phyloP scores from a whole-genome alignment of 2,329 filamentous ascomycete species.

The Colletotrichum sp. region DNA sequence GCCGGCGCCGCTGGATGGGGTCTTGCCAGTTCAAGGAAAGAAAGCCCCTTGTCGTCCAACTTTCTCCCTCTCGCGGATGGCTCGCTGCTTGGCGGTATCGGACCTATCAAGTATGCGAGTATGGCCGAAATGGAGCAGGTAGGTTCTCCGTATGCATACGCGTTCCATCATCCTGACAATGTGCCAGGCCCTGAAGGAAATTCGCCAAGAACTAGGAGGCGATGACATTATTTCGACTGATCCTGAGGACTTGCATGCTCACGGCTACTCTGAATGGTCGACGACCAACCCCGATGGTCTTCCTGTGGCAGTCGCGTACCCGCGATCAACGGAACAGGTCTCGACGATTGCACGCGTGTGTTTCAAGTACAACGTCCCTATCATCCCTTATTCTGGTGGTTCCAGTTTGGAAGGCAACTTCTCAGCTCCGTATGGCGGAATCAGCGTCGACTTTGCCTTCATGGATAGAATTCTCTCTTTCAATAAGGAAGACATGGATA shows the following conservation, averaged over 20 bases:
- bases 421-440: conserved; percentile 82
- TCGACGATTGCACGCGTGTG: conserved; percentile 70
- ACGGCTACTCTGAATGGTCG: conserved; percentile 74
- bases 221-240: conserved; percentile 68
- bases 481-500: conserved; percentile 88
- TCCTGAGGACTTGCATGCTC: conserved; percentile 63
- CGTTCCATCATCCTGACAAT: background rate
- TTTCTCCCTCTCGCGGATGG: conserved; percentile 24
- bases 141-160: background rate
- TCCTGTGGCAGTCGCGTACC: conserved; percentile 69
- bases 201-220: conserved; percentile 49
- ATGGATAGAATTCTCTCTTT: conserved; percentile 86
- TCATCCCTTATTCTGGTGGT: conserved; percentile 87
- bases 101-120: conserved; percentile 42
- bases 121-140: conserved; percentile 38
- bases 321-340: conserved; percentile 65
- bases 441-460: conserved; percentile 86
- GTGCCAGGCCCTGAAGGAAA: conserved; percentile 59
- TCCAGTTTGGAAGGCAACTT: conserved; percentile 91
- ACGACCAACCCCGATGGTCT: conserved; percentile 64
- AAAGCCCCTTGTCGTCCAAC: background rate
- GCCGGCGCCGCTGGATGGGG: conserved; percentile 48
- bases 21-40: conserved; percentile 33
- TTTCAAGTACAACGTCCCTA: conserved; percentile 79
- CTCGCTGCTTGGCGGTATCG: conserved; percentile 27